These are phyloP conservation scores for Canavalia ensiformis DNA, from an alignment of 306 rosid species.

Conservation along the genomic window DNA sequence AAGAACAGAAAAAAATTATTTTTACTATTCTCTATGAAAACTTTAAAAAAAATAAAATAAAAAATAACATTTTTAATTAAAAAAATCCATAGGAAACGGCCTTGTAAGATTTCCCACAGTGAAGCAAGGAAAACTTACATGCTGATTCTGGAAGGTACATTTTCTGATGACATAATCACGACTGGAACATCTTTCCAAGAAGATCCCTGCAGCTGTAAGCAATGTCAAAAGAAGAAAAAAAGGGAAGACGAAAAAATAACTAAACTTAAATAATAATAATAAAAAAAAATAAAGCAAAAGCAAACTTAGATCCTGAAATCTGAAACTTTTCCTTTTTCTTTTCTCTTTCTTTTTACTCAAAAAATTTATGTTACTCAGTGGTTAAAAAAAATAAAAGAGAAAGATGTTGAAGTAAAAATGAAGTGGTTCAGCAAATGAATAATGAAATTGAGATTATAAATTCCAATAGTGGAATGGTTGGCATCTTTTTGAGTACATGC, in stretches of 20 bases:
- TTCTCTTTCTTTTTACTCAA: conserved; percentile 36
- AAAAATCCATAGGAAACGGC: background rate
- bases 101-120: background rate
- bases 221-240: conserved; percentile 44
- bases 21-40: no score
- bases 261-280: background rate
- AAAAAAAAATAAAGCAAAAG: conserved; percentile 39
- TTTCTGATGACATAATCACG: conserved; percentile 96
- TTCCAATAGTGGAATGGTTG: conserved; percentile 44
- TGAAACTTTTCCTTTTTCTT: conserved; percentile 34
- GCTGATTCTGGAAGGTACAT: conserved; percentile 90
- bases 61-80: background rate
- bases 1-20: background rate
- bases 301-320: conserved; percentile 45
- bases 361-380: background rate
- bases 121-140: conserved; percentile 59
- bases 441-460: conserved; percentile 9
- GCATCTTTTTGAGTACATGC: conserved; percentile 41
- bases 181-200: conserved; percentile 96
- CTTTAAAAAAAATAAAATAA: no score
- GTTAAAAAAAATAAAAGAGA: background rate
- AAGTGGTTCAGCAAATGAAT: background rate
- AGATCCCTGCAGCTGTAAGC: conserved; percentile 77
- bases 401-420: conserved; percentile 1
- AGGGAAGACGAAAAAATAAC: background rate